A percentile compares a stretch with the other conserved stretches of the same genome.
These are phyloP conservation scores for Priceomyces medius DNA, from an alignment of 805 yeast genomes.

Conservation along the genomic window DNA sequence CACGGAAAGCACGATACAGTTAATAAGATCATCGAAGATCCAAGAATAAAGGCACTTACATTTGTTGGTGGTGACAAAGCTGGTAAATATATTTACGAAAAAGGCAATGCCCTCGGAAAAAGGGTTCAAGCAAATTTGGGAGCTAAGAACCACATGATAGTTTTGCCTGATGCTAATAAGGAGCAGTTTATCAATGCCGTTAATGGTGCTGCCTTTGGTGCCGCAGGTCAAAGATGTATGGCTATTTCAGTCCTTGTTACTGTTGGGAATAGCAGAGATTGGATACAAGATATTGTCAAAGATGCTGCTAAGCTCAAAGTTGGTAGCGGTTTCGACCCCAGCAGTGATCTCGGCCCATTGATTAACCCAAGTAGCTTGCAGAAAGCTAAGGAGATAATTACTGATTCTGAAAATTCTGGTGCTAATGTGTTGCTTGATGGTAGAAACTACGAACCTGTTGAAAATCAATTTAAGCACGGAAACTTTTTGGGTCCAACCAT, in stretches of 20 bases:
- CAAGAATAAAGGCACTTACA: constrained; percentile 72
- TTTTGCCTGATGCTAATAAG: constrained; percentile 71
- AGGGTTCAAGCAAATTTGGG: constrained; percentile 77
- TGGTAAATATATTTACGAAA: constrained; percentile 68
- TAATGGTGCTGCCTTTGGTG: constrained; percentile 77
- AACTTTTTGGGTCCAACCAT: constrained; percentile 75
- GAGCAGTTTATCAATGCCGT: constrained; percentile 61
- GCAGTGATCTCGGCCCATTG: constrained; percentile 71
- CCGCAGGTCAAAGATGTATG: constrained; percentile 85
- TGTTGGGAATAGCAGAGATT: constrained; percentile 63
- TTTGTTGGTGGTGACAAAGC: constrained; percentile 81
- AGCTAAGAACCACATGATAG: constrained; percentile 75
- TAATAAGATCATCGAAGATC: constrained; percentile 66
- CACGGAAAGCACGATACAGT: constrained; percentile 77
- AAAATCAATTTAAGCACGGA: constrained; percentile 47
- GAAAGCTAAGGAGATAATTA: constrained; percentile 56
- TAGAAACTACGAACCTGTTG: constrained; percentile 44
- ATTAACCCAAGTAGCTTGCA: constrained; percentile 58
- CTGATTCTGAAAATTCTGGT: constrained; percentile 56
- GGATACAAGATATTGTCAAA: constrained; percentile 59
- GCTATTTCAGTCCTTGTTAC: constrained; percentile 72
- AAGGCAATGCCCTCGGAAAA: constrained; percentile 67
- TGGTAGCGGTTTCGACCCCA: constrained; percentile 63
- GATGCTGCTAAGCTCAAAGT: constrained; percentile 58
- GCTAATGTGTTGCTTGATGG: constrained; percentile 66